These are phyloP conservation scores for Pontederia paniculata DNA, from an alignment of 176 grass and related monocot genomes.

Conservation along the genomic window DNA sequence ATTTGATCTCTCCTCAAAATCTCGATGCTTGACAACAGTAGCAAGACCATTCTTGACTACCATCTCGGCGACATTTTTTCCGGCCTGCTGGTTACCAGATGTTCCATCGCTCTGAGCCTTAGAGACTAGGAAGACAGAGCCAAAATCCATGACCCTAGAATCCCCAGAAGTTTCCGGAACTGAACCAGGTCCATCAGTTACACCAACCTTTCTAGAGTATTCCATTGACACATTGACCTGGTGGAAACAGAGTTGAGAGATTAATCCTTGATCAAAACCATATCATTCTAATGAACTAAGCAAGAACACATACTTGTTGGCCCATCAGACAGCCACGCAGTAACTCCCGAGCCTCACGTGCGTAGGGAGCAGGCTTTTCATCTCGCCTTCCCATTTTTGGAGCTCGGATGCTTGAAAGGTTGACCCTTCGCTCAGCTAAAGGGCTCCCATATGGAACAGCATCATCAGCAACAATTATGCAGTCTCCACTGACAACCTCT, in stretches of 20 bases:
- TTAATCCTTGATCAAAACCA: background rate
- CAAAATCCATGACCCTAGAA: conserved; percentile 83
- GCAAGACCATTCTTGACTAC: conserved; percentile 76
- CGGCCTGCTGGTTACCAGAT: conserved; percentile 28
- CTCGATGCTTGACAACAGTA: conserved; percentile 62
- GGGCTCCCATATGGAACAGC: conserved; percentile 64
- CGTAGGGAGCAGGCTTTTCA: conserved; percentile 48
- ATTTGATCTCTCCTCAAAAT: conserved; percentile 91
- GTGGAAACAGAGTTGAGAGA: conserved; percentile 5
- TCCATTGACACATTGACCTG: conserved; percentile 94
- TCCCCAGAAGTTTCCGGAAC: conserved; percentile 29
- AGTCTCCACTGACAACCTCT: conserved; percentile 94
- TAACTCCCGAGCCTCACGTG: conserved; percentile 88
- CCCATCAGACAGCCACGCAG: conserved; percentile 82
- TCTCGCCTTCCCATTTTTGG: conserved; percentile 73
- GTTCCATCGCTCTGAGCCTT: conserved; percentile 55
- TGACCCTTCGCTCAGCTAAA: conserved; percentile 65
- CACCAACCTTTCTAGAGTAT: conserved; percentile 70
- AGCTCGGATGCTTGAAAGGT: conserved; percentile 91
- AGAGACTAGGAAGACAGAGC: conserved; percentile 65
- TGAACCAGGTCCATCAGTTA: conserved; percentile 41
- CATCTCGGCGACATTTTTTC: conserved; percentile 75
- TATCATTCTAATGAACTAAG: conserved; percentile 3
- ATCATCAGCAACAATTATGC: conserved; percentile 84
- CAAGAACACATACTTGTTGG: conserved; percentile 45